These are phyloP conservation scores for Candida golubevii DNA, from an alignment of 805 yeast species.

Conservation along the genomic window DNA sequence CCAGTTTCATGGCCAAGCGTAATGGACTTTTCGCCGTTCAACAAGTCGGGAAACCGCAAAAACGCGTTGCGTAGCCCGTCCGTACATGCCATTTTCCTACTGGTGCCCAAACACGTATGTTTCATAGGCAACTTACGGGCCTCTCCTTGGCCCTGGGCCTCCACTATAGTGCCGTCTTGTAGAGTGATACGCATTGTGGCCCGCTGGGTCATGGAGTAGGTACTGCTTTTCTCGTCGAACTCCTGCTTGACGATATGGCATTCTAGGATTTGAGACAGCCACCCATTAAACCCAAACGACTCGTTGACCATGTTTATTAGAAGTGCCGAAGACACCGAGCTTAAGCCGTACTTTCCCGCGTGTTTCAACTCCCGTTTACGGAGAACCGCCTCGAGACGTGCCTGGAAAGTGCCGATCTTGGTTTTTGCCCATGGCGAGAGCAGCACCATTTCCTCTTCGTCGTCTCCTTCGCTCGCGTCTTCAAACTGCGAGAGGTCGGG, in stretches of 20 bases:
- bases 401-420: conserved; percentile 46
- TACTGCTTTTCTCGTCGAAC: conserved; percentile 20
- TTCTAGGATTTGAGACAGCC: conserved; percentile 44
- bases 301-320: conserved; percentile 42
- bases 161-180: conserved; percentile 41
- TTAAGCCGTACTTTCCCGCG: conserved; percentile 6
- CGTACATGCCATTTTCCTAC: conserved; percentile 46
- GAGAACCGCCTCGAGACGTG: conserved; percentile 39
- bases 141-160: conserved; percentile 38
- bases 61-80: conserved; percentile 44
- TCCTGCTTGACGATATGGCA: conserved; percentile 17
- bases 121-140: conserved; percentile 30
- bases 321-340: conserved; percentile 9
- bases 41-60: conserved; percentile 23
- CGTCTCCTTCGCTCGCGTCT: conserved; percentile 5
- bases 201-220: conserved; percentile 21
- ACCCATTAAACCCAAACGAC: conserved; percentile 53
- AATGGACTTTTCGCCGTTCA: conserved; percentile 2
- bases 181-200: conserved; percentile 35
- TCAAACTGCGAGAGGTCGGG: conserved; percentile 23
- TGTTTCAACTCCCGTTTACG: conserved; percentile 11
- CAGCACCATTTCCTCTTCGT: not conserved
- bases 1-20: conserved; percentile 1
- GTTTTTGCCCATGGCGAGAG: conserved; percentile 39
- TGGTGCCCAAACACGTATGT: conserved; percentile 31